Evolutionary conservation across 345 rosid species (phyloP).

Genomic region (Citrus sp.): DNA sequence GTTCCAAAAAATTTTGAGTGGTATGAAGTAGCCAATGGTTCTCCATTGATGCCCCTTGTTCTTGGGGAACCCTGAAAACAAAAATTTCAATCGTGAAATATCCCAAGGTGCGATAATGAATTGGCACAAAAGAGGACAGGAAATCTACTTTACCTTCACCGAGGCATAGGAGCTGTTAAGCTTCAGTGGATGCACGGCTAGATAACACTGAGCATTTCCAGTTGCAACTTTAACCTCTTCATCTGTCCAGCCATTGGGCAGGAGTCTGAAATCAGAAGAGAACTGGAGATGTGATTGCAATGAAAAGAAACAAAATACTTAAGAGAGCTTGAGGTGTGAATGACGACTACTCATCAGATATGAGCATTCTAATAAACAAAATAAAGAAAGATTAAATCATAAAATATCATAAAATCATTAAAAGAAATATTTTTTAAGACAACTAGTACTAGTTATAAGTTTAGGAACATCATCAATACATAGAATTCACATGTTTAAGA

Average conservation of each 20-base stretch:
- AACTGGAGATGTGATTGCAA: not conserved
- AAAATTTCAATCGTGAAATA: not conserved
- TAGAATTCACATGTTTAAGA: not conserved
- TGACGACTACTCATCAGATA: not conserved
- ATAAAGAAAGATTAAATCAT: not conserved
- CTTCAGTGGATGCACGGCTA: conserved; percentile 58
- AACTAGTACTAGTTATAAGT: too few species aligned
- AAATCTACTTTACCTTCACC: conserved; percentile 38
- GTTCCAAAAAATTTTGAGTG: conserved; percentile 83
- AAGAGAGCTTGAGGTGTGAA: not conserved
- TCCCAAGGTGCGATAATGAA: not conserved
- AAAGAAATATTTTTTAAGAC: not conserved
- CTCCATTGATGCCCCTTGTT: conserved; percentile 52
- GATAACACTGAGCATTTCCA: conserved; percentile 39
- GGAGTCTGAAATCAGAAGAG: conserved; percentile 32
- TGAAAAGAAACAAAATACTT: not conserved
- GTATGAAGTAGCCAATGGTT: conserved; percentile 84
- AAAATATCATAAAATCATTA: not conserved
- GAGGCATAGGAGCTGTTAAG: conserved; percentile 67
- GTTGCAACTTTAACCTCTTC: conserved; percentile 60
- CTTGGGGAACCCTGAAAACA: conserved; percentile 49
- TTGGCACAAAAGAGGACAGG: not conserved
- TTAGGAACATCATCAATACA: not conserved
- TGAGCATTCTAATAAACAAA: not conserved
- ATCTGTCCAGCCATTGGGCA: conserved; percentile 46